Base-by-base conservation (phyloP, 2,329 filamentous ascomycete genomes). In the Aplosporella prunicola region DNA sequence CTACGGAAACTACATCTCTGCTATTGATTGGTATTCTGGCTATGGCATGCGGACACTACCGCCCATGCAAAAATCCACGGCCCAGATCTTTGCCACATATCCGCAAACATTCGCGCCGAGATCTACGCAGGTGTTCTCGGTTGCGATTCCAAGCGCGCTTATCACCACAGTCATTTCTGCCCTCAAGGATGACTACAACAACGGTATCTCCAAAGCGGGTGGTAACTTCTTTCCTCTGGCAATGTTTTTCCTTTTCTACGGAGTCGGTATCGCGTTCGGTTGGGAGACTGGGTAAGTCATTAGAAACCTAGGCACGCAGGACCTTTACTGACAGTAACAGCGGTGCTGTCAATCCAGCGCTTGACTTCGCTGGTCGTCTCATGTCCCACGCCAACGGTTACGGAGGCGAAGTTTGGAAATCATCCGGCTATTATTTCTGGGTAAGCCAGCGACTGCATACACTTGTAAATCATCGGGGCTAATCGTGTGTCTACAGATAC, bases 151-250 rank as follows among this genome's bases (percentile, higher is more conserved):
- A 20, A 77, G 71, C 41, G 63, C 74, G 0, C 68, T 85, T 11
- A 62, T 83, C 15, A 78, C 81, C 66, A 81, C 83, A 49, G 67
- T 76, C 44, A 80, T 84, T 35, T 84, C 80, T 48, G 78, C 78
- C 0, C 60, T 85, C 27, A 75, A 74, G 34, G 74, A 76, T 40
- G 64, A 67, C 43, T 55, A 49, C 10, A 62, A 63, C 35, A 56
- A 56, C 5, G 63, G 61, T 38, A 40, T 57, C n/a, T n/a, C 36
- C 24, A 32, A 50, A 46, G 49, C n/a, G n/a, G 34, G 25, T 48
- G 53, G 54, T 35, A 70, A 71, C 48, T 63, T 47, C 15, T 39
- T 33, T 40, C 77, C 77, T 0, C 57, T 82, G 3, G 68, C 61
- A 2, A 56, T 81, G 20, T 78, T 81, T 58, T 80, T 80, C 55